Percentiles rank a stretch among this genome's conserved stretches.
Evolutionary conservation across 2,329 filamentous ascomycete species (phyloP).

Genomic region (Kalaharituber pfeilii): DNA sequence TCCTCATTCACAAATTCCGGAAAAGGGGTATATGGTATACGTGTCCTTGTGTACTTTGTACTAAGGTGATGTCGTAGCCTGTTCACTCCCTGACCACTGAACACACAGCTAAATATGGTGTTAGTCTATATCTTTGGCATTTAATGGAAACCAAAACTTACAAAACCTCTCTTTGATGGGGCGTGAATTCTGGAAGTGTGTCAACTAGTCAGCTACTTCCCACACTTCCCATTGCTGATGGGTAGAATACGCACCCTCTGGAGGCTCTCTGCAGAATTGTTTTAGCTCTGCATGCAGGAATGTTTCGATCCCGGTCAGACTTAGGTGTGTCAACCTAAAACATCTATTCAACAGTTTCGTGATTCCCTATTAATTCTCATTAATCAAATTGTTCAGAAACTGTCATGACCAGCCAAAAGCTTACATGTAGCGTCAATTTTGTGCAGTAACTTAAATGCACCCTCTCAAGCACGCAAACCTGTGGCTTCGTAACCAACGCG

Average conservation of each 20-base stretch:
- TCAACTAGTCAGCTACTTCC: conserved; percentile 7
- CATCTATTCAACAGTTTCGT: conserved; percentile 77
- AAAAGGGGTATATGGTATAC: conserved; percentile 10
- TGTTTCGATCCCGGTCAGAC: conserved; percentile 79
- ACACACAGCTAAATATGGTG: conserved; percentile 48
- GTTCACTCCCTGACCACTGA: conserved; percentile 70
- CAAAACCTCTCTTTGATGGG: conserved; percentile 86
- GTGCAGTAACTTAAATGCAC: conserved; percentile 89
- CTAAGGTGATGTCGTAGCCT: conserved; percentile 66
- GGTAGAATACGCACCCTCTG: conserved; percentile 27
- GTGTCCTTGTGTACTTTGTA: conserved; percentile 24
- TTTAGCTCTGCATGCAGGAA: conserved; percentile 63
- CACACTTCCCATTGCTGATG: background rate
- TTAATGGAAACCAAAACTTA: conserved; percentile 2
- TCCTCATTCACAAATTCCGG: conserved; percentile 20
- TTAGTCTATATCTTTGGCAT: background rate
- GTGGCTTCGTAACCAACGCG: conserved; percentile 50
- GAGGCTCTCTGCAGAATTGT: conserved; percentile 70
- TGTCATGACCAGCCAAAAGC: background rate
- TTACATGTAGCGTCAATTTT: conserved; percentile 16
- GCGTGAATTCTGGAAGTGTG: conserved; percentile 59
- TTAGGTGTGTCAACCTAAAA: conserved; percentile 80
- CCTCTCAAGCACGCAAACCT: conserved; percentile 50
- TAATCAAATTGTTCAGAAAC: background rate
- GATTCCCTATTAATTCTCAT: conserved; percentile 50